A percentile compares a stretch with the other conserved stretches of the same genome.
Conservation (phyloP, 176 grass and related monocot species). For the Saccharum officinarum region DNA sequence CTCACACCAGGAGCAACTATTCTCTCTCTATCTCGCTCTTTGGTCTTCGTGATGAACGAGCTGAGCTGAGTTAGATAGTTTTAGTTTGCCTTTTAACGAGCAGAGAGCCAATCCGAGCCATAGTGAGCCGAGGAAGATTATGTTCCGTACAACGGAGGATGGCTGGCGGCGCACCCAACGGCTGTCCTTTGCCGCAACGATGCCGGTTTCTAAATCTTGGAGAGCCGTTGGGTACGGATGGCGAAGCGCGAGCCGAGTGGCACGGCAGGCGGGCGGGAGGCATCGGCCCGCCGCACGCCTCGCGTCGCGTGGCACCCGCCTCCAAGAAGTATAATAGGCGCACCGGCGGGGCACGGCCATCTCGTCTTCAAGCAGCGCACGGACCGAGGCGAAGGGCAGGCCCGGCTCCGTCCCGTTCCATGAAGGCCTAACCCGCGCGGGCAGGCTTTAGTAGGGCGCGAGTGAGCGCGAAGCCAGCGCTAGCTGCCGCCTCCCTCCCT, state of each 20-base stretch:
- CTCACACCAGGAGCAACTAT: no score
- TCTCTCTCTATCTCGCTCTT: no score
- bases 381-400: constrained; percentile 32
- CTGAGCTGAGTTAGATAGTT: no score
- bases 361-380: constrained; percentile 37
- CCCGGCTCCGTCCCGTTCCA: constrained; percentile 33
- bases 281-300: not conserved
- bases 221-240: not conserved
- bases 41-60: no score
- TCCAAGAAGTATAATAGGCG: constrained; percentile 25
- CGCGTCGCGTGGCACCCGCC: not conserved
- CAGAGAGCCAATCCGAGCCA: no score
- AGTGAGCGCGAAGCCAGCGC: not conserved
- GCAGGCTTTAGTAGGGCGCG: not conserved
- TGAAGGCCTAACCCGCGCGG: constrained; percentile 30
- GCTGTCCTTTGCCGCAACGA: no score
- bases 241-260: not conserved
- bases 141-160: no score
- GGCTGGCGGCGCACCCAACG: no score
- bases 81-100: no score
- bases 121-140: no score
- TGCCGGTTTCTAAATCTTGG: no score
- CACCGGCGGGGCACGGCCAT: not conserved
- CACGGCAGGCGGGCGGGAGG: not conserved
- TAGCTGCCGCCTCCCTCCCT: not conserved